These are phyloP conservation scores for Spathaspora passalidarum DNA, from an alignment of 805 yeast genomes.

Conservation along the genomic window DNA sequence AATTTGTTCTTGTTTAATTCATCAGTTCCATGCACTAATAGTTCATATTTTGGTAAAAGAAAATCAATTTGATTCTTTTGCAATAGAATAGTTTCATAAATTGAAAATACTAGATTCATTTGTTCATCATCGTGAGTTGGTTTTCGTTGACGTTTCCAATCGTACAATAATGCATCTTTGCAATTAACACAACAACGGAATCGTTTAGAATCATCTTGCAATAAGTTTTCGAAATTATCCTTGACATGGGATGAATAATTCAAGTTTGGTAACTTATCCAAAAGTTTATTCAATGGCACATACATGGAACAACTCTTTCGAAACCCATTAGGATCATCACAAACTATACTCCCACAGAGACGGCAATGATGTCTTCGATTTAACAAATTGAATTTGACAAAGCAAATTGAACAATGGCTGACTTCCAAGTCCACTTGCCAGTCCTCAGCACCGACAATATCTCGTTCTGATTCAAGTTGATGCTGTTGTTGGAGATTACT, in stretches of 20 bases:
- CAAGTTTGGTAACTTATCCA: slow-evolving; percentile 35
- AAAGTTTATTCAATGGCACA: slow-evolving; percentile 49
- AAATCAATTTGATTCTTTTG: slow-evolving; percentile 20
- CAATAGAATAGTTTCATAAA: slow-evolving; percentile 18
- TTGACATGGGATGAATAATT: slow-evolving; percentile 28
- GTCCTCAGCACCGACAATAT: slow-evolving; percentile 41
- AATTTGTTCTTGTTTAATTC: slow-evolving; percentile 14
- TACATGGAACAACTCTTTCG: slow-evolving; percentile 65
- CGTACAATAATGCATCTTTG: slow-evolving; percentile 56
- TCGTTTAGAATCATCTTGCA: slow-evolving; percentile 14
- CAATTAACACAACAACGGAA: slow-evolving; percentile 71
- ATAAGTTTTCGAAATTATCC: slow-evolving; percentile 14
- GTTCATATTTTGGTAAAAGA: slow-evolving; percentile 21
- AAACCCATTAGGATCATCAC: slow-evolving; percentile 55
- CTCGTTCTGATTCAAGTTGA: slow-evolving; percentile 14
- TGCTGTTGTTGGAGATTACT: slow-evolving; percentile 1
- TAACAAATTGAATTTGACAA: slow-evolving; percentile 50
- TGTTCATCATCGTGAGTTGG: background rate
- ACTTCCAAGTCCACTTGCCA: slow-evolving; percentile 58
- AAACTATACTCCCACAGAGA: slow-evolving; percentile 78
- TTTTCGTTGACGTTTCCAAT: slow-evolving; percentile 30
- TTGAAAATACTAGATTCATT: slow-evolving; percentile 13
- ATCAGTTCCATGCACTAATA: slow-evolving; percentile 12
- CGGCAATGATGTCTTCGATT: slow-evolving; percentile 88
- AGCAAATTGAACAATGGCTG: slow-evolving; percentile 62